These are phyloP conservation scores for Alternaria ethzedia DNA, from an alignment of 2,329 filamentous ascomycete species.

Conservation along the genomic window DNA sequence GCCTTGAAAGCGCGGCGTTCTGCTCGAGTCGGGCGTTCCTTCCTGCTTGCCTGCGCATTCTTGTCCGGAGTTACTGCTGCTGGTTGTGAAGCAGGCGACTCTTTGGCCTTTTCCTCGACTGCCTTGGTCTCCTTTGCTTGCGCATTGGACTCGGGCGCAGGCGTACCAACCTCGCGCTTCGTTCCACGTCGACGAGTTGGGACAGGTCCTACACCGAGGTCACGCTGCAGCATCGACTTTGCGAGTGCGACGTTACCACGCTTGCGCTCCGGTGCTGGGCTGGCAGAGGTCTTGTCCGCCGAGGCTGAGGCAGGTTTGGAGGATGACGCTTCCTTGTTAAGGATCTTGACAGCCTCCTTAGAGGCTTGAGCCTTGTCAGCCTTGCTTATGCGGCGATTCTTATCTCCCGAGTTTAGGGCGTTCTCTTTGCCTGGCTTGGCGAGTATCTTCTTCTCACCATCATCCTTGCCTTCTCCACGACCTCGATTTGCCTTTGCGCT, in stretches of 20 bases:
- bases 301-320: slow-evolving; percentile 32
- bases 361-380: slow-evolving; percentile 68
- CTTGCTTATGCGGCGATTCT: slow-evolving; percentile 46
- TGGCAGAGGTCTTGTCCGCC: slow-evolving; percentile 48
- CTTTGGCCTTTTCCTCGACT: slow-evolving; percentile 39
- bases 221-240: slow-evolving; percentile 66
- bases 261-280: slow-evolving; percentile 56
- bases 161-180: slow-evolving; percentile 43
- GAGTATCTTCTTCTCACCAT: slow-evolving; percentile 55
- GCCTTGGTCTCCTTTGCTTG: slow-evolving; percentile 36
- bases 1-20: slow-evolving; percentile 50
- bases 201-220: slow-evolving; percentile 61
- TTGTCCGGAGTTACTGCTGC: slow-evolving; percentile 34
- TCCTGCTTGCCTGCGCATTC: slow-evolving; percentile 39
- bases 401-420: slow-evolving; percentile 41
- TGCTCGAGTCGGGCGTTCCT: slow-evolving; percentile 47
- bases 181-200: slow-evolving; percentile 52
- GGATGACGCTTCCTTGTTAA: slow-evolving; percentile 57
- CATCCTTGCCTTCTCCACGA: slow-evolving; percentile 68
- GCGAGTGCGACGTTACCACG: slow-evolving; percentile 61
- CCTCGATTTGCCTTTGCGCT: slow-evolving; percentile 61
- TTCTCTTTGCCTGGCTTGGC: slow-evolving; percentile 45
- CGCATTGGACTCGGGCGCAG: slow-evolving; percentile 24
- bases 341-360: slow-evolving; percentile 67
- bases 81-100: slow-evolving; percentile 20